A percentile compares a stretch with the other conserved stretches of the same genome.
phyloP scores from a whole-genome alignment of 192 early-diverging fungal genomes.

The Coemansia sp. region DNA sequence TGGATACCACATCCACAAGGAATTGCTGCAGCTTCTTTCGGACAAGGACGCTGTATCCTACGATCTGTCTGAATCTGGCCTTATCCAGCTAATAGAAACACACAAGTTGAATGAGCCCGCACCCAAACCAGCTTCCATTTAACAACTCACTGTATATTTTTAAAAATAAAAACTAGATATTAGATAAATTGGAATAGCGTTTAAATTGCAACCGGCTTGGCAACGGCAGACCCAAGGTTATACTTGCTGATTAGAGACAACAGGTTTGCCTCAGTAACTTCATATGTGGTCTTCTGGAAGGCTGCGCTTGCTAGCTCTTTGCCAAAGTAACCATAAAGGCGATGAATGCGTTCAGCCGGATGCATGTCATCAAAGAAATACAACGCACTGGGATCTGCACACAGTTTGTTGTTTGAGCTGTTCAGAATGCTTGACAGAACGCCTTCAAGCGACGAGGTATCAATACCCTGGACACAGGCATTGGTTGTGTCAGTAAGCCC shows the following conservation, averaged over 20 bases:
- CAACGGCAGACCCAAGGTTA: background rate
- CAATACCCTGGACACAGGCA: background rate
- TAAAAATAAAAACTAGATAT: background rate
- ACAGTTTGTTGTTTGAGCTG: background rate
- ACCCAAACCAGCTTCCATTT: background rate
- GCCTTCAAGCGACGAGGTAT: background rate
- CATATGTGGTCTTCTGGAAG: background rate
- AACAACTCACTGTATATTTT: background rate
- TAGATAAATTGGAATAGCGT: background rate
- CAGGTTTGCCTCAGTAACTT: constrained; percentile 4
- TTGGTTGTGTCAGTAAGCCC: background rate
- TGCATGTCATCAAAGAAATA: constrained; percentile 11
- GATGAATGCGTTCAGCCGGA: constrained; percentile 8
- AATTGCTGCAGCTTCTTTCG: constrained; percentile 5
- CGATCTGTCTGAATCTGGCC: constrained; percentile 3
- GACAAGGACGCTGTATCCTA: background rate
- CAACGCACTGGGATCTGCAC: background rate
- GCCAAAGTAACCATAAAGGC: constrained; percentile 6
- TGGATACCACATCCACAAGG: constrained; percentile 19
- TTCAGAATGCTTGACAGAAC: background rate
- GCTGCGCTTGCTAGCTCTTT: background rate
- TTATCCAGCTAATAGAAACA: constrained; percentile 18
- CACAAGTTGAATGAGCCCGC: constrained; percentile 9
- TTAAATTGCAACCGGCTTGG: constrained; percentile 8
- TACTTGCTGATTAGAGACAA: constrained; percentile 4